A percentile compares a stretch with the other conserved stretches of the same genome.
These are phyloP conservation scores for Rhododendron vialii DNA, from an alignment of 148 eudicot genomes.

Conservation along the genomic window DNA sequence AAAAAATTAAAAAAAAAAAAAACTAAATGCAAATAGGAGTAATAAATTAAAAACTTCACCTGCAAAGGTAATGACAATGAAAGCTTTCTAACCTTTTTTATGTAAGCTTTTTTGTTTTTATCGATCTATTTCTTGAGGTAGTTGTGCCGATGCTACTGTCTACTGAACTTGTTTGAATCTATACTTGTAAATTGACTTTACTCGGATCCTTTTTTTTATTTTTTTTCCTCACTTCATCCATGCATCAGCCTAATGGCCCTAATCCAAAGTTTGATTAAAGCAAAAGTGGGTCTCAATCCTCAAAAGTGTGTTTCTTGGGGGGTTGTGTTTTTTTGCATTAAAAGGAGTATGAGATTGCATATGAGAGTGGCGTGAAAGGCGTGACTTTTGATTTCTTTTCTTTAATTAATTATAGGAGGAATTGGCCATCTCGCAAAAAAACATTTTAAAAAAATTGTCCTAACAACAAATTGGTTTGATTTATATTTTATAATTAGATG, in stretches of 20 bases:
- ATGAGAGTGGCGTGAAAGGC: slow-evolving; percentile 8
- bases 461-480: too few species aligned
- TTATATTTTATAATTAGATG: too few species aligned
- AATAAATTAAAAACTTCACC: neutral
- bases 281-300: neutral
- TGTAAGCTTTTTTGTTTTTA: neutral
- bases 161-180: neutral
- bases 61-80: neutral
- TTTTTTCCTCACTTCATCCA: neutral
- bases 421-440: too few species aligned
- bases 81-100: neutral
- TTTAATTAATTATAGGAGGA: too few species aligned
- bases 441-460: too few species aligned
- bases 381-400: neutral
- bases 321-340: neutral
- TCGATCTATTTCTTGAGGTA: neutral
- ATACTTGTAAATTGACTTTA: neutral
- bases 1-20: neutral
- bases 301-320: neutral
- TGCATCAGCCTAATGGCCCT: neutral
- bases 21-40: neutral
- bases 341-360: neutral
- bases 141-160: neutral
- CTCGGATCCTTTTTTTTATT: neutral
- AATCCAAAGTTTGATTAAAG: neutral